Conservation (phyloP, 257 asterid genomes). For the Salvia splendens region DNA sequence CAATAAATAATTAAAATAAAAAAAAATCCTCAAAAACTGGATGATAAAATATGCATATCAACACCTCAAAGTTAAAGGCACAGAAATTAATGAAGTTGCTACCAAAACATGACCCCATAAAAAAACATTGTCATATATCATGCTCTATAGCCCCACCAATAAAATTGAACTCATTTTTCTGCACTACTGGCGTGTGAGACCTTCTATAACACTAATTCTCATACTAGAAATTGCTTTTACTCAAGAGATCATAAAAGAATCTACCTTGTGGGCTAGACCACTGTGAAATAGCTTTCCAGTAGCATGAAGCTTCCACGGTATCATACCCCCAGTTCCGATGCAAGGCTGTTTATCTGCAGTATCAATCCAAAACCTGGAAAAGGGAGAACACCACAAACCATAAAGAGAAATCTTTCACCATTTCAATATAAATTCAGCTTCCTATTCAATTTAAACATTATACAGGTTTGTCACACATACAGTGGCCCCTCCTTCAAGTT, state of each 20-base stretch:
- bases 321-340: conserved; percentile 97
- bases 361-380: conserved; percentile 90
- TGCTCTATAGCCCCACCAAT: too few species aligned
- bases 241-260: conserved; percentile 1
- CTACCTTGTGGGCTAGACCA: conserved; percentile 91
- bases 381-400: conserved; percentile 25
- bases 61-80: background rate
- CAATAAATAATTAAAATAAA: background rate
- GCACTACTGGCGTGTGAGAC: background rate
- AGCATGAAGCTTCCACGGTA: conserved; percentile 88
- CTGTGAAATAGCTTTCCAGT: conserved; percentile 95
- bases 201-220: background rate
- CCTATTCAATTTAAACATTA: background rate
- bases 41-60: too few species aligned
- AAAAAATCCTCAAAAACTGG: too few species aligned
- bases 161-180: too few species aligned
- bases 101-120: background rate
- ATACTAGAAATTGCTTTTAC: conserved; percentile 10
- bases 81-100: background rate
- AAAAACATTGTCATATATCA: too few species aligned
- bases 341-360: conserved; percentile 99
- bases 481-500: conserved; percentile 83
- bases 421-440: background rate
- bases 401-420: background rate
- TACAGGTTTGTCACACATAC: conserved; percentile 44